Conservation (phyloP, 2,329 filamentous ascomycete genomes). For the Atkinsonella texensis region DNA sequence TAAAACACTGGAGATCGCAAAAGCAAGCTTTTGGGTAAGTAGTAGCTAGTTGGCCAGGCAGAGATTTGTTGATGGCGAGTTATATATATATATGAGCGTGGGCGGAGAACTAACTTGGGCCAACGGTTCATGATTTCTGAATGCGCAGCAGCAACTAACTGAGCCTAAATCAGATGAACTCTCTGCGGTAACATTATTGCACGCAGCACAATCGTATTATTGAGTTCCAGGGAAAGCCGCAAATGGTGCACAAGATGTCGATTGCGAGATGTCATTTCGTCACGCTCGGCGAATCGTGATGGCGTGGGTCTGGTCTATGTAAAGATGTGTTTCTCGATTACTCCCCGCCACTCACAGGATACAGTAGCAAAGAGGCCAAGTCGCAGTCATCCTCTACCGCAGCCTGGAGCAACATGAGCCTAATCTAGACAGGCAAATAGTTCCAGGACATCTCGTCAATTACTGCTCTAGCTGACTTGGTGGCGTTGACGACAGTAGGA, state of each 20-base stretch:
- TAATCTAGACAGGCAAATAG: neutral
- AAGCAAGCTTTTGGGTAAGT: neutral
- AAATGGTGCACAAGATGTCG: conserved; percentile 15
- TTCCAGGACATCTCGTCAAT: neutral
- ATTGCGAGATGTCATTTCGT: conserved; percentile 14
- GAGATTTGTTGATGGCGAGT: neutral
- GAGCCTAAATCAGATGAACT: too few relatives aligned
- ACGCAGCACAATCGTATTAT: conserved; percentile 12
- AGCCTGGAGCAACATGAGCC: neutral
- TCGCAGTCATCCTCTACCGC: conserved; percentile 12
- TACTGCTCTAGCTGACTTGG: neutral
- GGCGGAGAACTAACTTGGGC: neutral
- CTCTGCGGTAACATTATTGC: conserved; percentile 6
- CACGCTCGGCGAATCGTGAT: conserved; percentile 16
- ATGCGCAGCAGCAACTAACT: too few relatives aligned
- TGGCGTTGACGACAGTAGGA: neutral
- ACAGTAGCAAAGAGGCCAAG: conserved; percentile 16
- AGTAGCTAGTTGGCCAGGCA: neutral
- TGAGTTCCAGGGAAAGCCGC: conserved; percentile 19
- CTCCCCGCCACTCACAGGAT: conserved; percentile 19
- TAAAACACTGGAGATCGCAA: neutral
- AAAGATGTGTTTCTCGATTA: conserved; percentile 19
- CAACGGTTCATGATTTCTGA: neutral
- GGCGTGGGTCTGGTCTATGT: conserved; percentile 17
- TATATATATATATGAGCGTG: neutral